Evolutionary conservation across 257 asterid genomes (phyloP).

Genomic region (Scutellaria minor): DNA sequence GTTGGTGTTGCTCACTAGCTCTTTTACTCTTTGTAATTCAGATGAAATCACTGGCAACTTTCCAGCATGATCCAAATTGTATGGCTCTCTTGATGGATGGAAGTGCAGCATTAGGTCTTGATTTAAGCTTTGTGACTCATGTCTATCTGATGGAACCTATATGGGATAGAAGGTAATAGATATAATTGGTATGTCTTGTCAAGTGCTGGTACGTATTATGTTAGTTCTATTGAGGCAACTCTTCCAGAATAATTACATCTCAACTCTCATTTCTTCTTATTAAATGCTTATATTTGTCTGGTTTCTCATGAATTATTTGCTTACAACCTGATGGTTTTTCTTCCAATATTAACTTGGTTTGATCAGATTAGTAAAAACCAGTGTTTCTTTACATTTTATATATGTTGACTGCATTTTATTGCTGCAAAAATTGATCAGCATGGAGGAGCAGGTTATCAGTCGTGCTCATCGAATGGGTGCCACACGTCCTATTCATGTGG

Average conservation of each 20-base stretch:
- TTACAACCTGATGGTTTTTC: constrained; percentile 15
- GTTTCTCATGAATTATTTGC: neutral
- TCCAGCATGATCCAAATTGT: constrained; percentile 88
- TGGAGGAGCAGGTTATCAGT: constrained; percentile 99
- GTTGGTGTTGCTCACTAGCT: constrained; percentile 28
- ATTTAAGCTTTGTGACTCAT: constrained; percentile 91
- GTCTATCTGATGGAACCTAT: constrained; percentile 98
- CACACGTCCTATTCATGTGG: constrained; percentile 82
- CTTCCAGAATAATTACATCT: constrained; percentile 22
- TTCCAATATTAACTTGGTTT: constrained; percentile 16
- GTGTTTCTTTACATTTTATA: constrained; percentile 1
- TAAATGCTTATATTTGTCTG: neutral
- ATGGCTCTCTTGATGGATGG: constrained; percentile 99
- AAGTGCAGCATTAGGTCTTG: constrained; percentile 99
- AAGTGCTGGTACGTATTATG: neutral
- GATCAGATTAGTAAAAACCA: neutral
- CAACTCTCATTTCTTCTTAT: neutral
- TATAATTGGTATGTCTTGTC: constrained; percentile 17
- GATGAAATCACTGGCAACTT: constrained; percentile 82
- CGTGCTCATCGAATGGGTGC: constrained; percentile 99
- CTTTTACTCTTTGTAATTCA: constrained; percentile 44
- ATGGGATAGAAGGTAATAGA: constrained; percentile 93
- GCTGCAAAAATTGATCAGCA: constrained; percentile 54
- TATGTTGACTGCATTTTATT: constrained; percentile 38
- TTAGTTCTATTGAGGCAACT: neutral